Percentiles rank a stretch among this genome's conserved stretches.
These are phyloP conservation scores for Amaranthus tricolor DNA, from an alignment of 179 eudicot species.

Conservation along the genomic window DNA sequence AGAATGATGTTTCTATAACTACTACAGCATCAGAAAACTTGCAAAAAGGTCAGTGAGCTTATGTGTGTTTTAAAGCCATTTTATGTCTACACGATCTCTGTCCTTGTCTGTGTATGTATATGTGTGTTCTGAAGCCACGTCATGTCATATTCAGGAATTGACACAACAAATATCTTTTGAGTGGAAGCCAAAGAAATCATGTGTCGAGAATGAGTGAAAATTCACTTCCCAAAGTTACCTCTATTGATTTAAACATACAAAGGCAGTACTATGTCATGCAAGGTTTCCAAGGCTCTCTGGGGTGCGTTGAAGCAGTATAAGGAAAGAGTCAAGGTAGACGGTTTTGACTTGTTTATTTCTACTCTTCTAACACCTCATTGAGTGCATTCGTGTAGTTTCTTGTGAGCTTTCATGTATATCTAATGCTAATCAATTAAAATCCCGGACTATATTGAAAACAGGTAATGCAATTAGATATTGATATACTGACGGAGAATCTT, in stretches of 20 bases:
- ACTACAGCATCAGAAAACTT: slow-evolving; percentile 22
- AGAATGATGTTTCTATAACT: slow-evolving; percentile 38
- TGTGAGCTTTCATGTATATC: slow-evolving; percentile 1
- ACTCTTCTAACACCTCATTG: not conserved
- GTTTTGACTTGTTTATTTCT: slow-evolving; percentile 1
- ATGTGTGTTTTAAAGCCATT: not conserved
- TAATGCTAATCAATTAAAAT: slow-evolving; percentile 12
- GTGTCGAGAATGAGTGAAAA: slow-evolving; percentile 18
- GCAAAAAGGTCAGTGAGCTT: slow-evolving; percentile 37
- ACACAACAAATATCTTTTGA: slow-evolving; percentile 18
- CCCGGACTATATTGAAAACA: slow-evolving; percentile 25
- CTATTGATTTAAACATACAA: slow-evolving; percentile 29
- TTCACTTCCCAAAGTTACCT: slow-evolving; percentile 16
- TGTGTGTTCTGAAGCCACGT: slow-evolving; percentile 21
- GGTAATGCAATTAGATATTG: slow-evolving; percentile 58
- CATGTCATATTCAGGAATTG: slow-evolving; percentile 22
- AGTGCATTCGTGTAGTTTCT: not conserved
- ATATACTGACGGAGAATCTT: slow-evolving; percentile 39
- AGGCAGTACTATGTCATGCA: slow-evolving; percentile 48
- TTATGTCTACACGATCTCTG: not conserved
- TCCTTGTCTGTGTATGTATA: slow-evolving; percentile 1
- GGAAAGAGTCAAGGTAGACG: slow-evolving; percentile 60
- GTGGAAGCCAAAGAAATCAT: slow-evolving; percentile 19
- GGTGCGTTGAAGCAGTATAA: slow-evolving; percentile 67
- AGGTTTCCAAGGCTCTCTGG: slow-evolving; percentile 80